Conservation (phyloP, 768 basidiomycete species). For the Termitomyces sp. region DNA sequence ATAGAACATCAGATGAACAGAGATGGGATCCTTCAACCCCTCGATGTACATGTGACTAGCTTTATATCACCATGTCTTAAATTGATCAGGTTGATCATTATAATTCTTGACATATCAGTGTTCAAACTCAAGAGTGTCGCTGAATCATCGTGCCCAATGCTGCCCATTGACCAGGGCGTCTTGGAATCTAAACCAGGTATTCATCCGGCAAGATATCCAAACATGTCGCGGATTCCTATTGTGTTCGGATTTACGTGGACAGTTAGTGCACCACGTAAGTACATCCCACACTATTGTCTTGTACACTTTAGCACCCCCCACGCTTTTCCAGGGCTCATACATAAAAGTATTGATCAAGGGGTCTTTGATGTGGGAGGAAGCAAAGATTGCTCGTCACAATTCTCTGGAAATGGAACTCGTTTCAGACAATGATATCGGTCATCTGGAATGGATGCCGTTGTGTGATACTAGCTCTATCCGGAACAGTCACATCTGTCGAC, state of each 20-base stretch:
- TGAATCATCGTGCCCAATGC: background rate
- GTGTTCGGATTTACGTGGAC: no score
- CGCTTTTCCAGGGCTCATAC: background rate
- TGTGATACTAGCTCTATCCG: background rate
- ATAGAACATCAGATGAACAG: background rate
- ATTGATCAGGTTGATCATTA: background rate
- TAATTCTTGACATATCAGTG: background rate
- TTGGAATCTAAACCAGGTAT: background rate
- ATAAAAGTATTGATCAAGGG: background rate
- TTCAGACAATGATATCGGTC: background rate
- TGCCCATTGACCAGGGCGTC: no score
- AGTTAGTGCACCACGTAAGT: no score
- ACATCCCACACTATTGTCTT: background rate
- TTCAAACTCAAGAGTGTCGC: background rate
- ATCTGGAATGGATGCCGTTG: background rate
- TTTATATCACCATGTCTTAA: background rate
- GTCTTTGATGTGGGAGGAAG: background rate
- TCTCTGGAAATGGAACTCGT: background rate
- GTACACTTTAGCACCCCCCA: background rate
- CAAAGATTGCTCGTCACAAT: no score
- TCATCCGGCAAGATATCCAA: background rate
- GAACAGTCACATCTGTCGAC: background rate
- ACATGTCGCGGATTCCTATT: no score
- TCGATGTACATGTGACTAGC: conserved; percentile 2
- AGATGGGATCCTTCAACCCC: background rate